A percentile compares a stretch with the other conserved stretches of the same genome.
Evolutionary conservation across 2,329 filamentous ascomycete species (phyloP).

Genomic region (Cladosporium cucumerinum): DNA sequence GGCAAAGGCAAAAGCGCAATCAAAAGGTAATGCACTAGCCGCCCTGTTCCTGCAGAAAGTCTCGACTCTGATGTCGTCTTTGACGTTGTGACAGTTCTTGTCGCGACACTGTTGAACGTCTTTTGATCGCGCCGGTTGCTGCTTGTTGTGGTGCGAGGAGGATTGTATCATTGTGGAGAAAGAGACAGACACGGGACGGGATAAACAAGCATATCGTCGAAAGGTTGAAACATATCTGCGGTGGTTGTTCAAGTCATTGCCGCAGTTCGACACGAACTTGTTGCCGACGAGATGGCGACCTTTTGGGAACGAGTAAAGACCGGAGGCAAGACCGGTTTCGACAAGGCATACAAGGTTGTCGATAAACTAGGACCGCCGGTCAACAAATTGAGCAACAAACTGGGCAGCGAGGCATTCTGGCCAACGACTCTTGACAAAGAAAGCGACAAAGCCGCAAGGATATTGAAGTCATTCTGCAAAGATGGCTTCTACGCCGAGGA

Average conservation of each 20-base stretch:
- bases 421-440: constrained; percentile 82
- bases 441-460: constrained; percentile 85
- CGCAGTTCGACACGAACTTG: not conserved
- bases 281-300: constrained; percentile 20
- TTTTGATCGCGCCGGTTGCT: not conserved
- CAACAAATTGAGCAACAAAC: constrained; percentile 75
- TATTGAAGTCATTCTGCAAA: constrained; percentile 85
- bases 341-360: constrained; percentile 65
- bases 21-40: constrained; percentile 5
- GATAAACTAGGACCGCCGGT: constrained; percentile 68
- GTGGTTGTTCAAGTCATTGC: not conserved
- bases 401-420: constrained; percentile 81
- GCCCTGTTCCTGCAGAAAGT: constrained; percentile 4
- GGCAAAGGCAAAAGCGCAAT: not conserved
- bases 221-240: not conserved
- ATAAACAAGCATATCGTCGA: not conserved
- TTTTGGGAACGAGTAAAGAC: constrained; percentile 56
- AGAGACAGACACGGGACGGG: not conserved
- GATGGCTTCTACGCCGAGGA: constrained; percentile 67
- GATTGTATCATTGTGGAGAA: not conserved
- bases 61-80: constrained; percentile 8
- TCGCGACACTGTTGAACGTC: not conserved
- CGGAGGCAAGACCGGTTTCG: constrained; percentile 63
- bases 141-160: constrained; percentile 5
- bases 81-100: not conserved